Percentiles rank a stretch among this genome's conserved stretches.
phyloP scores from a whole-genome alignment of 345 rosid genomes.

The Streptanthus diversifolius region DNA sequence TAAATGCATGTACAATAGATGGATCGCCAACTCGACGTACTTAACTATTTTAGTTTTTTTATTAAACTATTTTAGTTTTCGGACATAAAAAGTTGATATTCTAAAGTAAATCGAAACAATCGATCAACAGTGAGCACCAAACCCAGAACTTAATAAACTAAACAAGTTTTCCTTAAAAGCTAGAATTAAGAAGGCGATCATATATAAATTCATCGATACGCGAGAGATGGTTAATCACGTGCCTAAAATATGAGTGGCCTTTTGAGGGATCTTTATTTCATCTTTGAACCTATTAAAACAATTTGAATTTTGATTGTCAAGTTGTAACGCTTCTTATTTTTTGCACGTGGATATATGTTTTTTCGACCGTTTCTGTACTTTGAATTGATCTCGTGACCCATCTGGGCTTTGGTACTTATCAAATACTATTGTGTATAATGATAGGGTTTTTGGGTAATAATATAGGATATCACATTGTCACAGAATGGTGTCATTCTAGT shows the following conservation, averaged over 20 bases:
- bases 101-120: neutral
- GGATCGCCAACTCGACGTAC: neutral
- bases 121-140: neutral
- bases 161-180: neutral
- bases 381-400: neutral
- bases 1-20: neutral
- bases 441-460: slow-evolving; percentile 18
- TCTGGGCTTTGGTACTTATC: slow-evolving; percentile 22
- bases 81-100: neutral
- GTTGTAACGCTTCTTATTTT: neutral
- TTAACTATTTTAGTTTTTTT: neutral
- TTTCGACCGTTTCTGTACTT: slow-evolving; percentile 8
- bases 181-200: neutral
- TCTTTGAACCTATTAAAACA: slow-evolving; percentile 22
- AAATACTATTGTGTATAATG: slow-evolving; percentile 5
- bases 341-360: slow-evolving; percentile 4
- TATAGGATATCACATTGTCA: slow-evolving; percentile 17
- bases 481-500: slow-evolving; percentile 10
- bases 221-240: neutral
- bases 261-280: slow-evolving; percentile 6
- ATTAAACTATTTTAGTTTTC: neutral
- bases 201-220: neutral
- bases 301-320: slow-evolving; percentile 30
- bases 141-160: neutral
- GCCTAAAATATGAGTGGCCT: neutral